Percentiles rank a stretch among this genome's conserved stretches.
Conservation (phyloP, 352 stramenopile species). For the Paralagenidium karlingii region DNA sequence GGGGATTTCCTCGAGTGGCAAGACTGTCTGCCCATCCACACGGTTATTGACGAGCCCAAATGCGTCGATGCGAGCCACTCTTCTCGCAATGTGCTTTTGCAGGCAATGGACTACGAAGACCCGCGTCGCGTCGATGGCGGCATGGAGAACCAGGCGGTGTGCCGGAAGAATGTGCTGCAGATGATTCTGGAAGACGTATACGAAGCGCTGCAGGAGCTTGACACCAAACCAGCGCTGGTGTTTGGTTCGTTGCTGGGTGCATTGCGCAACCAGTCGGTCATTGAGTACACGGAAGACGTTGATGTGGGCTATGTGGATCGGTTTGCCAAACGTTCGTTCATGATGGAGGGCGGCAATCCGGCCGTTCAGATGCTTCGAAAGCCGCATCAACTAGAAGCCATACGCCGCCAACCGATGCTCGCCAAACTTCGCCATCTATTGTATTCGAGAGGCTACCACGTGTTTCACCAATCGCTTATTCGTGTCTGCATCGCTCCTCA, state of each 20-base stretch:
- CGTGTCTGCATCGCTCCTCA: conserved; percentile 24
- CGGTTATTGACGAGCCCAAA: conserved; percentile 23
- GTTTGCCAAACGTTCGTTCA: conserved; percentile 2
- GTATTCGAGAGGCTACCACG: conserved; percentile 20
- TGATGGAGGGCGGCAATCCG: conserved; percentile 3
- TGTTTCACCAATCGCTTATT: conserved; percentile 23
- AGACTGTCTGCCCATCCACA: conserved; percentile 37
- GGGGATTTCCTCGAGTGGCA: no score
- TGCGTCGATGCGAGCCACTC: no score
- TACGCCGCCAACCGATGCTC: not conserved
- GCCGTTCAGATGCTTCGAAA: conserved; percentile 15
- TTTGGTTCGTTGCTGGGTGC: conserved; percentile 36
- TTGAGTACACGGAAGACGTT: conserved; percentile 38
- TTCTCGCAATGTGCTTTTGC: no score
- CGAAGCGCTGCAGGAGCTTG: conserved; percentile 15
- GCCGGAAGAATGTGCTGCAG: conserved; percentile 24
- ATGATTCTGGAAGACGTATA: conserved; percentile 42
- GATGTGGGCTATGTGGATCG: conserved; percentile 20
- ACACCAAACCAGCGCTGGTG: conserved; percentile 14
- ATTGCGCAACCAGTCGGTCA: conserved; percentile 25
- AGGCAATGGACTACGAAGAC: no score
- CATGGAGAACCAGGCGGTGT: conserved; percentile 7
- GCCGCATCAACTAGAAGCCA: no score
- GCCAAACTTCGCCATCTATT: conserved; percentile 4
- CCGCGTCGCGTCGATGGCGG: conserved; percentile 33